These are phyloP conservation scores for Stephania japonica DNA, from an alignment of 164 flowering plant genomes.

Conservation along the genomic window DNA sequence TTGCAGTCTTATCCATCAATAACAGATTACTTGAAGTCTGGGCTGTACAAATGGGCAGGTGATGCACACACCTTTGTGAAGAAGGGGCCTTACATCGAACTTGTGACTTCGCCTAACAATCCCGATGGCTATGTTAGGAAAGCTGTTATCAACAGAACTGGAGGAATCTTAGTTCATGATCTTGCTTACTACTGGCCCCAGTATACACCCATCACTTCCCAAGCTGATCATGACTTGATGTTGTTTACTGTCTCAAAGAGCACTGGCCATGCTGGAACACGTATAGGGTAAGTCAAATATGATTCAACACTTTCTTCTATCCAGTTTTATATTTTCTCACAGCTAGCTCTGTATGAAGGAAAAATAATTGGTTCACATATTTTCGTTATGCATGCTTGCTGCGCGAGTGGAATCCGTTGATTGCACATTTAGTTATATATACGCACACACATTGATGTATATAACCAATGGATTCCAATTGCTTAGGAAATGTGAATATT, in stretches of 20 bases:
- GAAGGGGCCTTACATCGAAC: constrained; percentile 60
- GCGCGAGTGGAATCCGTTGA: too few species aligned
- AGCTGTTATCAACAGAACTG: constrained; percentile 43
- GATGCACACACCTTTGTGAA: constrained; percentile 44
- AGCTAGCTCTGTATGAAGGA: too few species aligned
- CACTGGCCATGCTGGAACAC: constrained; percentile 95
- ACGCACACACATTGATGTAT: too few species aligned
- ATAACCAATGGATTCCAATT: too few species aligned
- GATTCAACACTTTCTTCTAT: background rate
- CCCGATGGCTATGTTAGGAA: constrained; percentile 68
- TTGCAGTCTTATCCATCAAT: constrained; percentile 70
- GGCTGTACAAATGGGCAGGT: constrained; percentile 72
- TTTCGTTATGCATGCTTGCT: too few species aligned
- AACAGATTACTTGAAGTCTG: constrained; percentile 60
- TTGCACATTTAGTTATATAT: too few species aligned
- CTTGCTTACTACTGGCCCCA: constrained; percentile 95
- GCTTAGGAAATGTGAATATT: too few species aligned
- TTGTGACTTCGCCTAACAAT: constrained; percentile 85
- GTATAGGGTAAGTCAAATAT: constrained; percentile 62
- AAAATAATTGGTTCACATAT: too few species aligned
- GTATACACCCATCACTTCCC: constrained; percentile 56
- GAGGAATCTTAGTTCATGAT: constrained; percentile 57
- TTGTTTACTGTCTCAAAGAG: constrained; percentile 81
- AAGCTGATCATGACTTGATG: constrained; percentile 72
- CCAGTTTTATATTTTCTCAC: background rate